Evolutionary conservation across 176 grass and related monocot species (phyloP).

Genomic region (Phragmites australis): DNA sequence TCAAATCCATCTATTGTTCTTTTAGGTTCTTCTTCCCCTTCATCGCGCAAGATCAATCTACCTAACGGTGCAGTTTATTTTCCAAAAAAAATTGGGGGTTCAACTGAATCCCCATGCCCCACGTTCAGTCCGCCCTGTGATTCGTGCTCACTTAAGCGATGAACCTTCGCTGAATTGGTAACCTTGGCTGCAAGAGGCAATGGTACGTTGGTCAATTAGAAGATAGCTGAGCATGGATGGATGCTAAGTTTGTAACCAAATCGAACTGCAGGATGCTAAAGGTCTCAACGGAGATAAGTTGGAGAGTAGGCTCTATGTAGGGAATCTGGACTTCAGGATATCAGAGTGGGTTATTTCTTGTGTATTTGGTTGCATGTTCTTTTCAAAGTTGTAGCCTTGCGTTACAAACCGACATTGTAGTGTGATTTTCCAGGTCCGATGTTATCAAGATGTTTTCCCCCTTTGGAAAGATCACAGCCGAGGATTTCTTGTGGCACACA

Average conservation of each 20-base stretch:
- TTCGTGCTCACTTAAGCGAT: neutral
- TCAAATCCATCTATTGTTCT: neutral
- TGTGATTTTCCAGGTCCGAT: constrained; percentile 52
- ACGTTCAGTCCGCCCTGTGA: neutral
- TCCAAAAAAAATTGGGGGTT: neutral
- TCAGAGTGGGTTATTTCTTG: constrained; percentile 59
- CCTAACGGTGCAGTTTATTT: neutral
- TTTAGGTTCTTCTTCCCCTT: neutral
- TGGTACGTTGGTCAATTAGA: constrained; percentile 31
- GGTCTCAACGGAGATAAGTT: constrained; percentile 45
- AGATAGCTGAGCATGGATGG: neutral
- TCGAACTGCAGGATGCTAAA: constrained; percentile 52
- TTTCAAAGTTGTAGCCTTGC: neutral
- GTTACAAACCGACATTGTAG: neutral
- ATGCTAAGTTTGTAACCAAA: constrained; percentile 25
- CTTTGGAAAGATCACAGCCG: constrained; percentile 70
- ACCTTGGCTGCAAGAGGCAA: constrained; percentile 4
- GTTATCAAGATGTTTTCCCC: constrained; percentile 96
- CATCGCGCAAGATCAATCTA: neutral
- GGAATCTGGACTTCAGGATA: constrained; percentile 86
- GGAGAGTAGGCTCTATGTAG: constrained; percentile 75
- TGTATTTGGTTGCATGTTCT: neutral
- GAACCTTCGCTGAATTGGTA: neutral
- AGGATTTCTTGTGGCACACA: constrained; percentile 85
- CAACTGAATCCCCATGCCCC: neutral